Percentiles rank a stretch among this genome's conserved stretches.
Evolutionary conservation across 306 rosid genomes (phyloP).

Genomic region (Alnus glutinosa): DNA sequence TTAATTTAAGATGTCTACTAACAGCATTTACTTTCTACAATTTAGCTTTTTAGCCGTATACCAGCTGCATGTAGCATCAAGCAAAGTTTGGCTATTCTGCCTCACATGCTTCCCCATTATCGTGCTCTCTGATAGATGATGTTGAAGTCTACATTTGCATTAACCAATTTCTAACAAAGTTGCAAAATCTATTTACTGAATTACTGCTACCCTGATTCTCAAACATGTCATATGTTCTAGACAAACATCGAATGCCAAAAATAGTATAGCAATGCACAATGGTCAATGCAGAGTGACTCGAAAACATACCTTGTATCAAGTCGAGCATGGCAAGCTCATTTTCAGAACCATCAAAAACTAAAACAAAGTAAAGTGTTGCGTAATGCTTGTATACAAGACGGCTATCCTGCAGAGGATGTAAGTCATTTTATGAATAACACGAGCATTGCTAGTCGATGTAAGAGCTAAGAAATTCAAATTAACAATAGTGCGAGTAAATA

Average conservation of each 20-base stretch:
- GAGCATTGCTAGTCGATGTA: not conserved
- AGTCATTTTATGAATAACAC: not conserved
- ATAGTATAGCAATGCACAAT: not conserved
- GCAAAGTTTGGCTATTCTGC: not conserved
- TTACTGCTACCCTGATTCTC: not conserved
- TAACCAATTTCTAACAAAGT: not conserved
- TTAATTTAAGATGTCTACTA: not conserved
- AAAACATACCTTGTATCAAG: conserved; percentile 79
- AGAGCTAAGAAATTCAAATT: not conserved
- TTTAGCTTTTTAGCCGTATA: not conserved
- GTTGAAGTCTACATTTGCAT: not conserved
- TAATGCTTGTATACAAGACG: conserved; percentile 90
- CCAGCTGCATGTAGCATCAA: not conserved
- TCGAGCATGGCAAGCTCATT: conserved; percentile 98
- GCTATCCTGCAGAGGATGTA: conserved; percentile 59
- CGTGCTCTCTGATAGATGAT: not conserved
- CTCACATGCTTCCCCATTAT: not conserved
- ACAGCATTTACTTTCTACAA: not conserved
- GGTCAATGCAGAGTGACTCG: not conserved
- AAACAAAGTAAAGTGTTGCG: conserved; percentile 87
- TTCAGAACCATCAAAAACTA: conserved; percentile 87
- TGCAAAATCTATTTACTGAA: not conserved
- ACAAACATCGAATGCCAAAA: not conserved
- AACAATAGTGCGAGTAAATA: not conserved
- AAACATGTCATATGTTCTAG: conserved; percentile 2